Base-by-base conservation (phyloP, 2,329 filamentous ascomycete species). In the Rutstroemia sp. region DNA sequence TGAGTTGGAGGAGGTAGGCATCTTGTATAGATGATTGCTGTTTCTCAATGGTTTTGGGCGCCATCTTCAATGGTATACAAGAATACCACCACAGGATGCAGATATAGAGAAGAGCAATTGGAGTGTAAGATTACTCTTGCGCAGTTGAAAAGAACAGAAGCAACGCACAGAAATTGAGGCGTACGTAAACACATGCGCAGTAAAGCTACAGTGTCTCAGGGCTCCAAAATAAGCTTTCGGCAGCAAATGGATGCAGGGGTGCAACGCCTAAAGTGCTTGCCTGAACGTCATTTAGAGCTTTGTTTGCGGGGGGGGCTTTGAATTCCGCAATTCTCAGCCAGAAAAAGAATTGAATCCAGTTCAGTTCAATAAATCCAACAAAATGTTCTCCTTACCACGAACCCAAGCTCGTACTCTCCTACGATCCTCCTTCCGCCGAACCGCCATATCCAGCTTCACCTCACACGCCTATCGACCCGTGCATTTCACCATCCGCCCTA, bases 1-100 rank as follows among this genome's bases (percentile, higher is more conserved):
- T 65, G 25, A 57, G 59, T 52, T 66, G 65, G 52, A 49, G 58
- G 54, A 16, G 9, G 12, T 34, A 65, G 50, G 18, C 49, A 50
- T 38, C 58, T n/a, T 41, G 60, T 18, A 55, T 30, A 41, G 47
- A 4, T 58, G 52, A 48, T 39, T 34, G 16, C 54, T 50, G 27
- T 39, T 25, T 52, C 46, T 50, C 27, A 21, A 14, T 23, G 25
- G 42, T 21, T 46, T 18, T 14, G 2, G 42, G 10, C 19, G 42
- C 42, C 42, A 46, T 45, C 8, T 7, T 45, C 12, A 45, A 18
- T 9, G 3, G 2, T 42, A 3, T 9, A 3, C 39, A 14, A 19
- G 14, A 42, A 14, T 42, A 19, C 3, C 14, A 34, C 30, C 30
- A 34, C 12, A 34, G 30, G 12, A 34, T 34, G 10, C 9, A 34